These are phyloP conservation scores for Gymnopilus dilepis DNA, from an alignment of 768 basidiomycete genomes.

Conservation along the genomic window DNA sequence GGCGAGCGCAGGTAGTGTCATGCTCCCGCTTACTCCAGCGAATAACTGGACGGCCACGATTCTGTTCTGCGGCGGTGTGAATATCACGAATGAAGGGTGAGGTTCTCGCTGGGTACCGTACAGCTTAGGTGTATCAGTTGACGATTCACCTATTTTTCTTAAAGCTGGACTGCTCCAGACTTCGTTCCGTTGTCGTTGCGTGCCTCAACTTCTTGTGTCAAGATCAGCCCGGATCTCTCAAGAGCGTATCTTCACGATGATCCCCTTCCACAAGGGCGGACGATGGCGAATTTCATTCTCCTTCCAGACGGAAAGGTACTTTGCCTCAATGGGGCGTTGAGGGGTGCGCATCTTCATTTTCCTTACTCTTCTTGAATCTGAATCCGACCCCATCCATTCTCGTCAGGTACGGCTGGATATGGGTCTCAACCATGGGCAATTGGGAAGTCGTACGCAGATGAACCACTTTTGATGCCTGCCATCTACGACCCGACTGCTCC, in stretches of 20 bases:
- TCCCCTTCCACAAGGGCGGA: slow-evolving; percentile 63
- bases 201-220: slow-evolving; percentile 77
- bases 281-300: slow-evolving; percentile 74
- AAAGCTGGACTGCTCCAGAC: slow-evolving; percentile 51
- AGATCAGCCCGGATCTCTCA: slow-evolving; percentile 73
- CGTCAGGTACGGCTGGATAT: slow-evolving; percentile 67
- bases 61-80: slow-evolving; percentile 83
- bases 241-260: slow-evolving; percentile 66
- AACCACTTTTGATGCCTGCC: slow-evolving; percentile 56
- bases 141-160: no score
- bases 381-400: slow-evolving; percentile 26
- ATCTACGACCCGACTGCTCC: slow-evolving; percentile 69
- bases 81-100: slow-evolving; percentile 52
- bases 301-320: slow-evolving; percentile 74
- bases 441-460: slow-evolving; percentile 66
- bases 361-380: background rate
- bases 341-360: slow-evolving; percentile 47
- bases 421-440: slow-evolving; percentile 57
- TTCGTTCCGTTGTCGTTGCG: slow-evolving; percentile 56
- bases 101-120: slow-evolving; percentile 6
- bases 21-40: slow-evolving; percentile 79
- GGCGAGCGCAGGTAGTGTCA: slow-evolving; percentile 74
- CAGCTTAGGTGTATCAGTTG: no score
- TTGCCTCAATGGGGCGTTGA: slow-evolving; percentile 67
- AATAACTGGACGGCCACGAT: slow-evolving; percentile 86